phyloP scores from a whole-genome alignment of 208 protist genomes.

The Wallacemonas sp. region DNA sequence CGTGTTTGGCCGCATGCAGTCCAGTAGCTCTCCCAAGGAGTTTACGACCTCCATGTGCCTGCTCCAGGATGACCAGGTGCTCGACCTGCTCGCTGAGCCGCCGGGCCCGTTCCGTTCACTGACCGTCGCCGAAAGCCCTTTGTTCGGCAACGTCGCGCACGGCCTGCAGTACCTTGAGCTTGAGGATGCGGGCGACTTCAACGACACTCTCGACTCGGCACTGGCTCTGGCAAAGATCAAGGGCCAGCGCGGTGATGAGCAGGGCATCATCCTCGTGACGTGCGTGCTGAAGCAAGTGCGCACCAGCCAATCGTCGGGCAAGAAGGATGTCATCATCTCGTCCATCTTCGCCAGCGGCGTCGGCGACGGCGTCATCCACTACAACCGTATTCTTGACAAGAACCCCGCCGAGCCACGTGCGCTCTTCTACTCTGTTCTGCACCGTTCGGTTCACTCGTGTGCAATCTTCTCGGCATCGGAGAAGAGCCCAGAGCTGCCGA shows the following conservation, averaged over 20 bases:
- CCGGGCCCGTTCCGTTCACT: slow-evolving; percentile 33
- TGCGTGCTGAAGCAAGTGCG: slow-evolving; percentile 70
- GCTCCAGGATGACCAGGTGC: slow-evolving; percentile 70
- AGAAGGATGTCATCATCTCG: slow-evolving; percentile 66
- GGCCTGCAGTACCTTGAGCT: slow-evolving; percentile 51
- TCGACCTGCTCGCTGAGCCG: slow-evolving; percentile 48
- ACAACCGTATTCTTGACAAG: slow-evolving; percentile 82
- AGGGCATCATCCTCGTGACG: slow-evolving; percentile 67
- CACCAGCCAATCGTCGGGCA: slow-evolving; percentile 25
- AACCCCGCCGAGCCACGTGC: slow-evolving; percentile 77
- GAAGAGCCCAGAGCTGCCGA: slow-evolving; percentile 32
- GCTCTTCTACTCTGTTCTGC: slow-evolving; percentile 73
- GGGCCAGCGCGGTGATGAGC: slow-evolving; percentile 32
- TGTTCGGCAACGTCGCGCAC: slow-evolving; percentile 78
- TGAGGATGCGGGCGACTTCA: slow-evolving; percentile 65
- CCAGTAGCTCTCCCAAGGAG: slow-evolving; percentile 19
- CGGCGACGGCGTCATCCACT: slow-evolving; percentile 69
- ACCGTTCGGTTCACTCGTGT: slow-evolving; percentile 57
- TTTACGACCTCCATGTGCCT: slow-evolving; percentile 65
- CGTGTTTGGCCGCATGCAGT: slow-evolving; percentile 43
- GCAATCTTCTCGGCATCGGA: slow-evolving; percentile 43
- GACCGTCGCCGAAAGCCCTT: slow-evolving; percentile 61
- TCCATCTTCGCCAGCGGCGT: slow-evolving; percentile 76
- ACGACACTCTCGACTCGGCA: slow-evolving; percentile 47
- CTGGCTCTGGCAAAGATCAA: slow-evolving; percentile 28